Evolutionary conservation across 1,139 yeast species (phyloP).

Genomic region (Candida dubliniensis): DNA sequence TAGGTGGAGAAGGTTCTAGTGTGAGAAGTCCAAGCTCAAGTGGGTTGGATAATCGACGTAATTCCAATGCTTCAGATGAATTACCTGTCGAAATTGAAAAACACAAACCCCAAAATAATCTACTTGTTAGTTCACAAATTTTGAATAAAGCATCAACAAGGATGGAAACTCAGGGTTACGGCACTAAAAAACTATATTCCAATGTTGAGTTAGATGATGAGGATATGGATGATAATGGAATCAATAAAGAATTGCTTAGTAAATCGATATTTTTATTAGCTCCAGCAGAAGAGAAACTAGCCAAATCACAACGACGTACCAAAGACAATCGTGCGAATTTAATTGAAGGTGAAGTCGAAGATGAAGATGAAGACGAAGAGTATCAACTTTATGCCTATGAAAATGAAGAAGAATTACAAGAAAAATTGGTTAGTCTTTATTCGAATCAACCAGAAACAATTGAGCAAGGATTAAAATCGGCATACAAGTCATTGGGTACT

Average conservation of each 20-base stretch:
- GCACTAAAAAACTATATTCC: constrained; percentile 28
- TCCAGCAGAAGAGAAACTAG: constrained; percentile 7
- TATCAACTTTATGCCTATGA: constrained; percentile 17
- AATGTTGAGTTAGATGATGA: constrained; percentile 28
- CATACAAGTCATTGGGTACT: constrained; percentile 69
- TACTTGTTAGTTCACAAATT: constrained; percentile 15
- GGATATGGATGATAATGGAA: constrained; percentile 19
- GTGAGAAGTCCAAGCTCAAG: constrained; percentile 26
- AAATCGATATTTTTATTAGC: constrained; percentile 19
- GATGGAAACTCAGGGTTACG: constrained; percentile 20
- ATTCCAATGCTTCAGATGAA: constrained; percentile 10
- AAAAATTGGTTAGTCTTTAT: constrained; percentile 66
- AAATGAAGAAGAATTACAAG: constrained; percentile 36
- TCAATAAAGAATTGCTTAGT: constrained; percentile 14
- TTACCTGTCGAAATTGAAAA: constrained; percentile 7
- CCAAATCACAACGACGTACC: neutral
- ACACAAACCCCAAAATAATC: constrained; percentile 2
- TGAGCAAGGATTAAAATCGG: constrained; percentile 69
- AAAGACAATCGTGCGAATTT: constrained; percentile 7
- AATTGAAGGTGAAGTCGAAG: constrained; percentile 25
- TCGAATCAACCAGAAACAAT: constrained; percentile 79
- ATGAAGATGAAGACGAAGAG: constrained; percentile 26
- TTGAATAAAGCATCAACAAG: constrained; percentile 11
- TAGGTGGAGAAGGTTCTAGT: constrained; percentile 67
- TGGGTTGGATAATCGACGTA: constrained; percentile 1